Conservation (phyloP, 441 rosid species). For the Flueggea neowawraea region DNA sequence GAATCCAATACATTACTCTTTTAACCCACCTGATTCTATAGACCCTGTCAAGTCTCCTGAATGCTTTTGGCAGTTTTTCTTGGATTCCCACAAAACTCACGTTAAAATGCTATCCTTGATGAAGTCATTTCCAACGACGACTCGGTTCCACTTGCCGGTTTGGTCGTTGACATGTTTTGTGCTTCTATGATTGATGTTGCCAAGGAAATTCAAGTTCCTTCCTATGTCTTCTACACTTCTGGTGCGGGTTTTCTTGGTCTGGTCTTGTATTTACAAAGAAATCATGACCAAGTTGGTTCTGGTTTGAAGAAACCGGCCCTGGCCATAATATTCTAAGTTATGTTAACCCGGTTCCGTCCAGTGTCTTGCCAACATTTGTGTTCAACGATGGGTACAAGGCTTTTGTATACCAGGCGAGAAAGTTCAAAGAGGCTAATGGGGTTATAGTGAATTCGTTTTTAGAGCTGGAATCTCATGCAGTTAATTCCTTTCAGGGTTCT, state of each 20-base stretch:
- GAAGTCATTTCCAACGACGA: not conserved
- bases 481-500: conserved; percentile 9
- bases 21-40: not conserved
- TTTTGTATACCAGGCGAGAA: not conserved
- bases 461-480: conserved; percentile 44
- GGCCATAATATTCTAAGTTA: conserved; percentile 28
- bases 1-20: conserved; percentile 1
- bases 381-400: conserved; percentile 1
- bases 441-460: conserved; percentile 46
- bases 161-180: conserved; percentile 51
- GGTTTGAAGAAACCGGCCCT: conserved; percentile 25
- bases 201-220: conserved; percentile 31
- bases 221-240: conserved; percentile 43
- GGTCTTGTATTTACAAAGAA: conserved; percentile 13
- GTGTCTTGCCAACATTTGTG: conserved; percentile 25
- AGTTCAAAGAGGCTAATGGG: conserved; percentile 28
- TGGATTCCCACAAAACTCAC: conserved; percentile 19
- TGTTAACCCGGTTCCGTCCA: conserved; percentile 31
- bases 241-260: conserved; percentile 34
- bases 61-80: not conserved
- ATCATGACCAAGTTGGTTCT: conserved; percentile 19
- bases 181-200: conserved; percentile 44
- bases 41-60: not conserved
- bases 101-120: conserved; percentile 9
- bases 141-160: conserved; percentile 27